Evolutionary conservation across 2,329 filamentous ascomycete genomes (phyloP).

Genomic region (Scedosporium minutisporum): DNA sequence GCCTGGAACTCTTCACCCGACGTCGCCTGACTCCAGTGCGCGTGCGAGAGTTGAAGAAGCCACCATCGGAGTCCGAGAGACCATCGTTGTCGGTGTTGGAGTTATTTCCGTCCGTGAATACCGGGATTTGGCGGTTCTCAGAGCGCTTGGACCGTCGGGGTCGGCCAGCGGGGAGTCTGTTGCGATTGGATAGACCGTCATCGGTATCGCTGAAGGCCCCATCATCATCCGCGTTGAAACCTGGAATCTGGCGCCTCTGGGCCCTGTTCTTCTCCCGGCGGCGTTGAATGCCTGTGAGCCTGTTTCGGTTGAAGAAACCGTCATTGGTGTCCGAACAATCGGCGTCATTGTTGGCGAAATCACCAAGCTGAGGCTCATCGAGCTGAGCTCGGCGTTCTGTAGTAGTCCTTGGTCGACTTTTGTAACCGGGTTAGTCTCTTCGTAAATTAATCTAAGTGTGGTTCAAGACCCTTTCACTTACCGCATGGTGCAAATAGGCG

Average conservation of each 20-base stretch:
- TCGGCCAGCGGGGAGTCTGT: not conserved
- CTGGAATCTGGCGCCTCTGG: not conserved
- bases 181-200: not conserved
- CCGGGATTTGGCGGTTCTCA: not conserved
- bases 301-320: not conserved
- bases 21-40: not conserved
- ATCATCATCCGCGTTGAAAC: not conserved
- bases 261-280: not conserved
- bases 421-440: not conserved
- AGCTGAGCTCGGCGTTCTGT: not conserved
- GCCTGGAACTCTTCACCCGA: not conserved
- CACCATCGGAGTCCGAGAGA: not conserved
- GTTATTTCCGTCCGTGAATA: not conserved
- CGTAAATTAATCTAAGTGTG: not conserved
- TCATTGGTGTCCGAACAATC: not conserved
- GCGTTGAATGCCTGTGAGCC: not conserved
- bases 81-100: not conserved
- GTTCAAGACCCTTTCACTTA: not conserved
- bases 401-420: slow-evolving; percentile 1
- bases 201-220: not conserved
- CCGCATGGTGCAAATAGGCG: not conserved
- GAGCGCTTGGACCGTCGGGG: not conserved
- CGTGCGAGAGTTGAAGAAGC: not conserved
- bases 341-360: not conserved
- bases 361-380: not conserved